Evolutionary conservation across 192 early-diverging fungal genomes (phyloP), one percentile per base, ranked within the genome.

Genomic region (Thoreauomyces humboldtii): DNA sequence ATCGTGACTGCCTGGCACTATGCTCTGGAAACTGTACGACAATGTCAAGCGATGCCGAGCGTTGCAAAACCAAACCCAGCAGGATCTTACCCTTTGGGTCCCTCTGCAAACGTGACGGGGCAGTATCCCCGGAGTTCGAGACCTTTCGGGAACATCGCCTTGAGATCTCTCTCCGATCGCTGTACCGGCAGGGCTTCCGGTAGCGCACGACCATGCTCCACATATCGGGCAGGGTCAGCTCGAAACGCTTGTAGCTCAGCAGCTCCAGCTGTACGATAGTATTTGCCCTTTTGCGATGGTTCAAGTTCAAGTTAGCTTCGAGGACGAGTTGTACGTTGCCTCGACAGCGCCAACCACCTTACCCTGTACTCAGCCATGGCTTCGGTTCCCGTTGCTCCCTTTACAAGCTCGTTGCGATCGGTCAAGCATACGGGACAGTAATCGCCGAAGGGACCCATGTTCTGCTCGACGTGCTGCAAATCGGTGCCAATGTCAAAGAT

Each of bases 91-190:
- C 75, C 71, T 54, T 42, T 53, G 1, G 69, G 64, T 2, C 77
- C 77, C 28, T 81, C 73, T 0, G 41, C 45, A 24, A 69, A 76
- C 41, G 77, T 81, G 1, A 86, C 83, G 17, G 83, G 81, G 57
- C 83, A 86, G 43, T 81, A 86, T 6, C 83, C 83, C 65, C 75
- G 70, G n/a, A 83, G 56, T 55, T 86, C 79, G 7, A 86, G 41
- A 21, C 75, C 67, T 45, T 63, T 69, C 25, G 83, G 83, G 58
- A 86, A 86, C 22, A 73, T 38, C 34, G 61, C 45, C 35, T 77
- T 67, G 51, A 79, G 31, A 25, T 63, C 62, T 31, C 15, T 54
- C 19, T 33, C 11, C 45, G 63, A 57, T 29, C 37, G 36, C 21
- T 41, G 36, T 21, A 46, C 15, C 4, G 83, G 83, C n/a, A 86